Evolutionary conservation across 106 monocot species (phyloP).

Genomic region (Acanthochlamys bracteata): DNA sequence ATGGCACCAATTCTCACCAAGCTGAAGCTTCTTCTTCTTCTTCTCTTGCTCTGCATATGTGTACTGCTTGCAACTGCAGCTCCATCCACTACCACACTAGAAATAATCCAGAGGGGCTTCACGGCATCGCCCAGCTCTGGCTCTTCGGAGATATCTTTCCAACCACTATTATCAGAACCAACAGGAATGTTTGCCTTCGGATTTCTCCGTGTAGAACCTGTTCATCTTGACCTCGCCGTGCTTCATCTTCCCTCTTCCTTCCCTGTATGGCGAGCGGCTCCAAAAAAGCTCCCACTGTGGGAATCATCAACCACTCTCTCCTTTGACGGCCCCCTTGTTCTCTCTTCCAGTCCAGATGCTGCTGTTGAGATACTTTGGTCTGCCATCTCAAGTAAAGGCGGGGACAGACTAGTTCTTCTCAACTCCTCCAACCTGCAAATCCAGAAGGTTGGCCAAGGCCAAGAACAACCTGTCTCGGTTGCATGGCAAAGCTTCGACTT

Average conservation of each 20-base stretch:
- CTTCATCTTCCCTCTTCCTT: slow-evolving; percentile 47
- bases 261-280: slow-evolving; percentile 43
- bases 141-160: slow-evolving; percentile 15
- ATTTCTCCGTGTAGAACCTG: slow-evolving; percentile 31
- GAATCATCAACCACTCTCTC: slow-evolving; percentile 24
- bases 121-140: slow-evolving; percentile 11
- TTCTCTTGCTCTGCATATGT: background rate
- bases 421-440: slow-evolving; percentile 83
- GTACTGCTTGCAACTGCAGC: background rate
- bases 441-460: slow-evolving; percentile 5
- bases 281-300: slow-evolving; percentile 12
- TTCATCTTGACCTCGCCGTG: slow-evolving; percentile 46
- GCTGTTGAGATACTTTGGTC: slow-evolving; percentile 19
- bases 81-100: background rate
- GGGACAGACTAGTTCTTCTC: slow-evolving; percentile 44
- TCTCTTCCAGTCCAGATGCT: slow-evolving; percentile 17
- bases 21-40: background rate
- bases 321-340: slow-evolving; percentile 41
- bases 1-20: background rate
- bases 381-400: slow-evolving; percentile 7
- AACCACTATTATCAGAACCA: slow-evolving; percentile 49
- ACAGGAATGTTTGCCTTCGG: slow-evolving; percentile 43
- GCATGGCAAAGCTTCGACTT: slow-evolving; percentile 72
- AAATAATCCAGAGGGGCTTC: slow-evolving; percentile 34
- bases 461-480: background rate